These are phyloP conservation scores for Gentiana dahurica DNA, from an alignment of 257 asterid species.

Conservation along the genomic window DNA sequence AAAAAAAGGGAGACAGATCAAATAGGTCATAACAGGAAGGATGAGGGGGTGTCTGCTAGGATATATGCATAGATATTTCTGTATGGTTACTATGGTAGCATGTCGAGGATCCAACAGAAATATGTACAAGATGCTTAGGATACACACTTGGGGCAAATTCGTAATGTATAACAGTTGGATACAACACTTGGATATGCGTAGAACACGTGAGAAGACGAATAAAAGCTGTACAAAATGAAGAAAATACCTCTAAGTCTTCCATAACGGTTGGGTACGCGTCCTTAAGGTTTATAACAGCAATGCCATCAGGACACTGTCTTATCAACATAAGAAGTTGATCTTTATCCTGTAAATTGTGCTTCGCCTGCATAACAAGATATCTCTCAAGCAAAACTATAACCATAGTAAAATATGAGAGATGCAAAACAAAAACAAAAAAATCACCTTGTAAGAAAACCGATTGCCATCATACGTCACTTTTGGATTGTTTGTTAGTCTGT, in stretches of 20 bases:
- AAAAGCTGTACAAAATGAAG: too few species aligned
- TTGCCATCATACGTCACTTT: slow-evolving; percentile 12
- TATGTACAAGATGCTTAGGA: too few species aligned
- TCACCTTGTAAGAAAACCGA: slow-evolving; percentile 15
- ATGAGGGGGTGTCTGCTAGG: too few species aligned
- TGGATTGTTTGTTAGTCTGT: slow-evolving; percentile 16
- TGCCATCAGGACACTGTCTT: slow-evolving; percentile 52
- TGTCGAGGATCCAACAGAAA: too few species aligned
- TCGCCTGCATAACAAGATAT: slow-evolving; percentile 40
- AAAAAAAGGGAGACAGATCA: too few species aligned
- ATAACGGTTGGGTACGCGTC: slow-evolving; percentile 70
- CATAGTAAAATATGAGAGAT: background rate
- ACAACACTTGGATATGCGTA: too few species aligned
- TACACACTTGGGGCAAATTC: too few species aligned
- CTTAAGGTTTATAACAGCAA: slow-evolving; percentile 71
- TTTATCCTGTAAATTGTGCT: slow-evolving; percentile 55
- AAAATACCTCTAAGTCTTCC: slow-evolving; percentile 79
- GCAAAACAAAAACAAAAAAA: background rate
- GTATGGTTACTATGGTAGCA: too few species aligned
- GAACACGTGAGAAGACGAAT: too few species aligned
- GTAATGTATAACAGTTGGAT: too few species aligned
- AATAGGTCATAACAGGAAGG: too few species aligned
- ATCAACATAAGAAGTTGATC: slow-evolving; percentile 44
- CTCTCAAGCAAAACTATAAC: background rate
- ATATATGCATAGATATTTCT: background rate